Percentiles rank a stretch among this genome's conserved stretches.
These are phyloP conservation scores for Lagenidium giganteum DNA, from an alignment of 352 stramenopile species.

Conservation along the genomic window DNA sequence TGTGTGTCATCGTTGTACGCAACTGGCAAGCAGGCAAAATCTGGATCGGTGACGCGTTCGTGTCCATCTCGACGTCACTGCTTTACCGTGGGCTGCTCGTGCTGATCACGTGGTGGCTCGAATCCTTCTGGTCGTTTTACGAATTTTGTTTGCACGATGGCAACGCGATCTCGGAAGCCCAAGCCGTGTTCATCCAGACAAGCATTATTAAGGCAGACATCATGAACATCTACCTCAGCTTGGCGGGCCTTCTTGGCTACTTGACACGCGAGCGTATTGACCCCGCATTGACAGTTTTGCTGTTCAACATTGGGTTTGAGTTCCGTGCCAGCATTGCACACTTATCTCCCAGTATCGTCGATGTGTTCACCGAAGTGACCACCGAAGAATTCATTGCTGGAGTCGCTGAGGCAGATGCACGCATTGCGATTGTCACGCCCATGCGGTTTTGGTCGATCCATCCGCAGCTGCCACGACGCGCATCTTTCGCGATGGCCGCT, in stretches of 20 bases:
- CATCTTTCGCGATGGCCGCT: too few species aligned
- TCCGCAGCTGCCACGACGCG: too few species aligned
- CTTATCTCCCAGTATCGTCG: too few species aligned
- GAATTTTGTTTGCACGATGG: conserved; percentile 24
- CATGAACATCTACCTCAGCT: conserved; percentile 7
- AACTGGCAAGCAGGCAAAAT: conserved; percentile 26
- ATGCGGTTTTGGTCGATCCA: too few species aligned
- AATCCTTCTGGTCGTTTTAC: conserved; percentile 35
- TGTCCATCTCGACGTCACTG: conserved; percentile 31
- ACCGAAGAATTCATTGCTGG: too few species aligned
- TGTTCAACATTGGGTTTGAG: conserved; percentile 6
- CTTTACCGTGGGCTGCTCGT: conserved; percentile 26
- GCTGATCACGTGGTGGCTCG: conserved; percentile 31
- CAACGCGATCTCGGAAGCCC: background rate
- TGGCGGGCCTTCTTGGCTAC: conserved; percentile 2
- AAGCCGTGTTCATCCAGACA: background rate
- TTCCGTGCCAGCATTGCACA: background rate
- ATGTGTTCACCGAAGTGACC: too few species aligned
- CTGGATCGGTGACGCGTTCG: conserved; percentile 47
- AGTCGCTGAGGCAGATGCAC: too few species aligned
- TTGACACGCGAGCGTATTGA: conserved; percentile 11
- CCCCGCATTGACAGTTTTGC: conserved; percentile 6
- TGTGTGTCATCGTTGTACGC: conserved; percentile 33
- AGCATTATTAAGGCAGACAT: conserved; percentile 7
- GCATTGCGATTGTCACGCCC: too few species aligned